Evolutionary conservation across 1,284 basidiomycete species (phyloP).

Genomic region (Boletus hoseneyae): DNA sequence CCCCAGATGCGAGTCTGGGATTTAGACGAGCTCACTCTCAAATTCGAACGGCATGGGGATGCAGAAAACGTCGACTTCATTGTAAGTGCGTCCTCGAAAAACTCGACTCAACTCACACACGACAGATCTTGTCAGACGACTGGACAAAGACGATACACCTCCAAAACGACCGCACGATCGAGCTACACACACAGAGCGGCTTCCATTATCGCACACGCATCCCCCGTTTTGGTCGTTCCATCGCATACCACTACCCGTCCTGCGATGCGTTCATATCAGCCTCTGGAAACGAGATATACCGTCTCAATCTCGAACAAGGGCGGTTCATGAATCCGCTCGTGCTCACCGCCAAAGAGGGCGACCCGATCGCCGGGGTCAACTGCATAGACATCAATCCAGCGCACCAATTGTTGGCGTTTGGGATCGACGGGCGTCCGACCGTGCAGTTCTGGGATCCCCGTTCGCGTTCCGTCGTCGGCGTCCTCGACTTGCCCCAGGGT

Average conservation of each 20-base stretch:
- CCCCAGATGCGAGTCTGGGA: constrained; percentile 98
- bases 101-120: constrained; percentile 8
- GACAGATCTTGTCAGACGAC: constrained; percentile 91
- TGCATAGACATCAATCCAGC: constrained; percentile 91
- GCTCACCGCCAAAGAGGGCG: constrained; percentile 47
- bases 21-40: constrained; percentile 87
- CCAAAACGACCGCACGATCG: constrained; percentile 93
- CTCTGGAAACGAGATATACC: constrained; percentile 83
- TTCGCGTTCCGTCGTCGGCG: constrained; percentile 74
- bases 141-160: constrained; percentile 99
- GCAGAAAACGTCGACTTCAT: constrained; percentile 98
- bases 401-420: constrained; percentile 90
- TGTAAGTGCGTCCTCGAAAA: constrained; percentile 63
- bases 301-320: constrained; percentile 95
- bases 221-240: constrained; percentile 88
- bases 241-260: constrained; percentile 88
- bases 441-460: constrained; percentile 98
- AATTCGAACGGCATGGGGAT: constrained; percentile 96
- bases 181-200: constrained; percentile 93
- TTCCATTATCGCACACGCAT: constrained; percentile 92
- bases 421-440: constrained; percentile 78
- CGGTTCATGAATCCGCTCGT: constrained; percentile 83
- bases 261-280: constrained; percentile 79
- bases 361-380: constrained; percentile 79
- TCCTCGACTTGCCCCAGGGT: constrained; percentile 71